These are phyloP conservation scores for Calocera viscosa DNA, from an alignment of 768 basidiomycete genomes.

Conservation along the genomic window DNA sequence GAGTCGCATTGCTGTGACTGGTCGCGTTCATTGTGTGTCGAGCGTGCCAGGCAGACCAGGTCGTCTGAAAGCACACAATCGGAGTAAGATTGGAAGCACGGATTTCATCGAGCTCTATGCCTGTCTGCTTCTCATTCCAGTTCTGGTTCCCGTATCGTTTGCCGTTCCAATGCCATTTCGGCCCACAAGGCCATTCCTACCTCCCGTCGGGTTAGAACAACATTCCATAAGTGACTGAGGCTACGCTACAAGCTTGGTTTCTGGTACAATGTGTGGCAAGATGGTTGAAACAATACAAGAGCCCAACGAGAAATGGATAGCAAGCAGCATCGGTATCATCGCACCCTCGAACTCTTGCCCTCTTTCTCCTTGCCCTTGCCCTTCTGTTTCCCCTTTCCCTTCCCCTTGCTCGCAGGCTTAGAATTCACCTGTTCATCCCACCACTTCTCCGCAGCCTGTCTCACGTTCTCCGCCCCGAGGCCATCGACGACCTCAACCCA, in stretches of 20 bases:
- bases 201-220: background rate
- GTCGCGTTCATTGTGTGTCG: no score
- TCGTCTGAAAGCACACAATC: no score
- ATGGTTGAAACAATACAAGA: background rate
- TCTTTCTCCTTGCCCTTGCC: background rate
- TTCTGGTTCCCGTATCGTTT: no score
- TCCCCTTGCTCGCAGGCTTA: background rate
- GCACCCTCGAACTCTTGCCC: background rate
- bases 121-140: no score
- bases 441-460: conserved; percentile 12
- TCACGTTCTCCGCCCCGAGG: conserved; percentile 12
- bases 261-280: background rate
- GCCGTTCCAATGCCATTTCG: no score
- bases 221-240: background rate
- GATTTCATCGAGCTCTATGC: no score
- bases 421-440: conserved; percentile 9
- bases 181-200: no score
- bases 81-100: no score
- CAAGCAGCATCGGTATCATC: background rate
- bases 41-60: no score
- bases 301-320: background rate
- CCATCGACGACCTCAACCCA: conserved; percentile 8
- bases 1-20: no score
- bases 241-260: background rate
- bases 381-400: no score